Evolutionary conservation across 495 filamentous ascomycete species (phyloP), one percentile per base, ranked within the genome.

Genomic region (Neohortaea acidophila): DNA sequence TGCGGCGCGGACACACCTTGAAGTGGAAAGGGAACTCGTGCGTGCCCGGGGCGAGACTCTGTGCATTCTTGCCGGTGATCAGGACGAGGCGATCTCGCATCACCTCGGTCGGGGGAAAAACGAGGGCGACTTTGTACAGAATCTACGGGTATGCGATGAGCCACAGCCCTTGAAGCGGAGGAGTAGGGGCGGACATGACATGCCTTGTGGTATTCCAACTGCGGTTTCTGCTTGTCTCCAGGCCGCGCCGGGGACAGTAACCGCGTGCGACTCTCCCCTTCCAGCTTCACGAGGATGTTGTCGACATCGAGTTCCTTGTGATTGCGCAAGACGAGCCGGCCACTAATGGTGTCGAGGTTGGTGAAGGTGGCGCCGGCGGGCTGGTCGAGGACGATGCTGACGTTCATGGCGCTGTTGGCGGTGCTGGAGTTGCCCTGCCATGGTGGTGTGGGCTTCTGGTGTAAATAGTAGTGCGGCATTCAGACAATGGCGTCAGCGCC

Each of bases 1-100:
- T 26, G 17, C 14, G 32, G 5, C 15, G 23, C 21, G 7, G 2
- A 21, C 28, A 36, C 39, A 79, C 73, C 63, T 92, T 91, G 68
- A 97, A 92, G 22, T 69, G 58, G 56, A 97, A 97, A 2, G 82
- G 81, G 57, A 89, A 96, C 51, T 84, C 75, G 60, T 94, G 81
- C 45, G 70, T 67, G 27, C 89, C 89, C 0, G 81, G 58, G 24
- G 73, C 69, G 41, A 96, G 64, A 0, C 78, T 75, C 48, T 72
- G 79, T 4, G 39, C n/a, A 3, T 33, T 9, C 17, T 44, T 49
- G 10, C 6, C 68, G 63, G 59, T 54, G 31, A 13, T 46, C 24
- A 28, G 31, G 3, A 13, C 28, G 36, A 58, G 44, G 22, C 66
- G 51, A 36, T 61, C 33, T 8, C 49, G 44, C 37, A 68, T 61